These are phyloP conservation scores for Ophiostoma populinum DNA, from an alignment of 2,329 filamentous ascomycete genomes.

Conservation along the genomic window DNA sequence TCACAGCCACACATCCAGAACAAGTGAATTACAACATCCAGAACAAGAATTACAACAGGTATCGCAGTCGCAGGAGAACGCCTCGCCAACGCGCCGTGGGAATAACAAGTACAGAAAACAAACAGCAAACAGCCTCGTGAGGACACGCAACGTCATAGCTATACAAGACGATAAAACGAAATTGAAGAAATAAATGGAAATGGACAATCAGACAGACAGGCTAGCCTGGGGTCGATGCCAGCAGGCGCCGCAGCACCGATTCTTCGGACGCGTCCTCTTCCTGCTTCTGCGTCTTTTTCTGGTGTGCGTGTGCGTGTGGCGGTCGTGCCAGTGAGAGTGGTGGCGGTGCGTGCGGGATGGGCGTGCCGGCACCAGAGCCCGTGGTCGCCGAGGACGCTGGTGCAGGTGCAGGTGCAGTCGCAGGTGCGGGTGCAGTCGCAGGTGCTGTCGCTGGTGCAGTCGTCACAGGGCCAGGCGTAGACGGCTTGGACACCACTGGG, in stretches of 20 bases:
- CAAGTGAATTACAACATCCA: no score
- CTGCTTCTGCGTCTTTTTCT: constrained; percentile 1
- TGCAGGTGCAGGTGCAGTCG: neutral
- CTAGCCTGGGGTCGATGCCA: constrained; percentile 1
- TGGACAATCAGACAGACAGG: neutral
- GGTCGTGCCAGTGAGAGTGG: neutral
- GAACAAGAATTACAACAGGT: no score
- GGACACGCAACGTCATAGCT: neutral
- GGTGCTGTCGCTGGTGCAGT: neutral
- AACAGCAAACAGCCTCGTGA: no score
- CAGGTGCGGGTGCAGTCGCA: neutral
- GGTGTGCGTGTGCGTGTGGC: neutral
- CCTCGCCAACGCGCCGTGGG: no score
- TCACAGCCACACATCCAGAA: no score
- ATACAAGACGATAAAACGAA: neutral
- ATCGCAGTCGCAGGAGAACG: no score
- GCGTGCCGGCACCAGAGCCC: neutral
- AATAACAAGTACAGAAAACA: no score
- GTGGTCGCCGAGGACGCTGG: neutral
- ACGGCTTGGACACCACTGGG: neutral
- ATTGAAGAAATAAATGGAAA: neutral
- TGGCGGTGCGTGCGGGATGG: neutral
- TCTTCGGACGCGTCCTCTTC: constrained; percentile 6
- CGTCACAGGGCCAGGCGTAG: neutral
- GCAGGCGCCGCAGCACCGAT: constrained; percentile 2